phyloP scores from a whole-genome alignment of 495 filamentous ascomycete genomes.

The Platismatia glauca region DNA sequence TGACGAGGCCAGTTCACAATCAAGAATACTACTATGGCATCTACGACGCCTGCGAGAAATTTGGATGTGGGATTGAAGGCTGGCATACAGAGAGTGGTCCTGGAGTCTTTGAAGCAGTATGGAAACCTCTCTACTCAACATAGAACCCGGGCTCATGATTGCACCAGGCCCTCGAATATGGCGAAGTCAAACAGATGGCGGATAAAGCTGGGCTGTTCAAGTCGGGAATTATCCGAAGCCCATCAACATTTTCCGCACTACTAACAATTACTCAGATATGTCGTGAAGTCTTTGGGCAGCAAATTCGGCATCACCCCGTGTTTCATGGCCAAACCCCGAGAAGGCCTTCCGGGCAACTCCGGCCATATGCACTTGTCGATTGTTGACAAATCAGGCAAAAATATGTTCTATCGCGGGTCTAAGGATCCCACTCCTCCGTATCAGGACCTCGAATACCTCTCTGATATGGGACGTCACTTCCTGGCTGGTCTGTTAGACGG shows the following conservation, averaged over 20 bases:
- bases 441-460: constrained; percentile 67
- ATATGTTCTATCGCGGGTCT: constrained; percentile 67
- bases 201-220: constrained; percentile 91
- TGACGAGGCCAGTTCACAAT: constrained; percentile 88
- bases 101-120: constrained; percentile 86
- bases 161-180: constrained; percentile 65
- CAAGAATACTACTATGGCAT: constrained; percentile 91
- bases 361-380: constrained; percentile 93
- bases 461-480: constrained; percentile 85
- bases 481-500: constrained; percentile 83
- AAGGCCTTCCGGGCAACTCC: constrained; percentile 83
- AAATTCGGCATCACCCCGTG: constrained; percentile 88
- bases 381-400: constrained; percentile 58
- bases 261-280: constrained; percentile 44
- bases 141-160: not conserved
- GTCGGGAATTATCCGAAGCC: constrained; percentile 33
- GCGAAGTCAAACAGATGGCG: constrained; percentile 76
- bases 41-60: constrained; percentile 72
- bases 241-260: not conserved
- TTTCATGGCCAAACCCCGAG: constrained; percentile 97
- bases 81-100: constrained; percentile 98
- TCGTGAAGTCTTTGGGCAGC: constrained; percentile 75
- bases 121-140: constrained; percentile 21
- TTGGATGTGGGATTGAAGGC: constrained; percentile 79
- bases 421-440: constrained; percentile 61